phyloP scores from a whole-genome alignment of 768 basidiomycete genomes.

The Multifurca ochricompacta region DNA sequence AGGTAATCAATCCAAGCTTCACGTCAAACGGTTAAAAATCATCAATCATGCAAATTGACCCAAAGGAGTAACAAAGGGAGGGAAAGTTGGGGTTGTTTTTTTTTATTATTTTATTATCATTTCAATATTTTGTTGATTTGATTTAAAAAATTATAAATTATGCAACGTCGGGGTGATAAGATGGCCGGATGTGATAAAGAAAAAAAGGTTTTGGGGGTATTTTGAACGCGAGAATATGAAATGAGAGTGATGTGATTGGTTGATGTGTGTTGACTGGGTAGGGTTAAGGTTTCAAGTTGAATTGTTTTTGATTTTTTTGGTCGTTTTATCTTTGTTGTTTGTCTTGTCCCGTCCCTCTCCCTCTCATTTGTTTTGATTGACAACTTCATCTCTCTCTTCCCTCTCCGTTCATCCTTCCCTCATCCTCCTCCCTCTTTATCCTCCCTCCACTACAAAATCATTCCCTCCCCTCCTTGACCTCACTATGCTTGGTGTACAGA shows the following conservation, averaged over 20 bases:
- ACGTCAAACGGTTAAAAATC: conserved; percentile 17
- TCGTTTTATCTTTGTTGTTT: conserved; percentile 9
- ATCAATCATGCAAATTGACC: too few species aligned
- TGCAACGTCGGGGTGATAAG: conserved; percentile 1
- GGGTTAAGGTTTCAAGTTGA: too few species aligned
- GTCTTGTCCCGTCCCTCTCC: conserved; percentile 1
- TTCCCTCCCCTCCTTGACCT: not conserved
- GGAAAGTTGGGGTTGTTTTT: not conserved
- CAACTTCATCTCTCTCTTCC: conserved; percentile 9
- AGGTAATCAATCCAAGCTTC: not conserved
- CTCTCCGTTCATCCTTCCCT: conserved; percentile 12
- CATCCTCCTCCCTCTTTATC: not conserved
- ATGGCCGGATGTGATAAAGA: not conserved
- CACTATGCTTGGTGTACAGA: conserved; percentile 17
- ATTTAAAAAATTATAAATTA: not conserved
- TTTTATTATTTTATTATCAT: too few species aligned
- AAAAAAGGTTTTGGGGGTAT: not conserved
- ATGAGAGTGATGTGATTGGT: conserved; percentile 13
- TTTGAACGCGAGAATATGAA: conserved; percentile 13
- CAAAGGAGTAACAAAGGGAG: conserved; percentile 17
- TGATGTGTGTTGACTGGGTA: conserved; percentile 4
- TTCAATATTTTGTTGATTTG: not conserved
- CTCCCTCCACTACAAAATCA: not conserved
- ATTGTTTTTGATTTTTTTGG: too few species aligned
- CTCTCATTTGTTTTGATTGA: conserved; percentile 12